phyloP scores from a whole-genome alignment of 176 grass and related monocot genomes.

The Chrysopogon serrulatus region DNA sequence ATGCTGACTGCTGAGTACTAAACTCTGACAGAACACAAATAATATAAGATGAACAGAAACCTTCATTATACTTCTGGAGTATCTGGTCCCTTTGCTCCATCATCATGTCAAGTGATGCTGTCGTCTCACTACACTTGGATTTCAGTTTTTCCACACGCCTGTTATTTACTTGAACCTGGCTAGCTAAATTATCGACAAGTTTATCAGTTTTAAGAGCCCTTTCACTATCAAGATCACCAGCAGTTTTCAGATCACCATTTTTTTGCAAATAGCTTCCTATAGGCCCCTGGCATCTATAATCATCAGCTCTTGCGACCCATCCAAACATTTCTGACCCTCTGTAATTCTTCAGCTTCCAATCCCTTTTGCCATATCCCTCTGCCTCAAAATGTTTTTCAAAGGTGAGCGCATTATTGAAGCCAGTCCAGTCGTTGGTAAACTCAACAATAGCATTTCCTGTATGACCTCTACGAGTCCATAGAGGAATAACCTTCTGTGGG shows the following conservation, averaged over 20 bases:
- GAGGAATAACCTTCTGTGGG: constrained; percentile 28
- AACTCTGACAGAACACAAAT: background rate
- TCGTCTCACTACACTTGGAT: constrained; percentile 38
- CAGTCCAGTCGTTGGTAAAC: constrained; percentile 49
- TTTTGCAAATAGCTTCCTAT: constrained; percentile 37
- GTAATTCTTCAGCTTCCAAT: constrained; percentile 26
- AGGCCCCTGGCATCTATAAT: constrained; percentile 30
- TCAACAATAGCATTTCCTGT: constrained; percentile 55
- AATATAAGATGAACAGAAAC: constrained; percentile 6
- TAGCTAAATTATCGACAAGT: constrained; percentile 46
- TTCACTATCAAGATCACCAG: constrained; percentile 42
- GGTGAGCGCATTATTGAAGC: constrained; percentile 36
- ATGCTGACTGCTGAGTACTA: background rate
- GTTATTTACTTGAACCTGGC: constrained; percentile 38
- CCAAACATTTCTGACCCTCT: constrained; percentile 36
- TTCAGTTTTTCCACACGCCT: constrained; percentile 34
- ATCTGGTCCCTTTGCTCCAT: constrained; percentile 51
- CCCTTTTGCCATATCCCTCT: constrained; percentile 33
- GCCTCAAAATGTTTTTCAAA: constrained; percentile 56
- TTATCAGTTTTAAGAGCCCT: constrained; percentile 41
- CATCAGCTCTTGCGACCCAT: constrained; percentile 53
- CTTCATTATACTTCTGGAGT: constrained; percentile 40
- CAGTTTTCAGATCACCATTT: constrained; percentile 52
- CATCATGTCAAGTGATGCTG: constrained; percentile 30
- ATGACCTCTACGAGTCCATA: constrained; percentile 54